Evolutionary conservation across 345 rosid genomes (phyloP).

Genomic region (Euphorbia peplus): DNA sequence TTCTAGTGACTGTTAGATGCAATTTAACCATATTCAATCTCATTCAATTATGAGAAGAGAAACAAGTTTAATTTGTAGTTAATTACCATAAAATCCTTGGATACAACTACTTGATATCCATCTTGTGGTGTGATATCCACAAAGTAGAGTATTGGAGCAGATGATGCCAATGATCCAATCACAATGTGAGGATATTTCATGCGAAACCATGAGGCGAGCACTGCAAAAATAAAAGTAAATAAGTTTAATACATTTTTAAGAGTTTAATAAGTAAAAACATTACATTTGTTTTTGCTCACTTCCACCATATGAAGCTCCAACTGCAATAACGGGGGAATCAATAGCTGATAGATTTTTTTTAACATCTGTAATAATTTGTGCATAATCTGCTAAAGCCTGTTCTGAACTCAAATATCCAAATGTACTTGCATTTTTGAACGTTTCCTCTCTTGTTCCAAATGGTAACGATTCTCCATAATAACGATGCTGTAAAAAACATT

Average conservation of each 20-base stretch:
- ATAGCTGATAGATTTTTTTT: background rate
- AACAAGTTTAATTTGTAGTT: background rate
- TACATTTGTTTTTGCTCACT: background rate
- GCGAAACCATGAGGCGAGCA: constrained; percentile 4
- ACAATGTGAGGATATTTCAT: constrained; percentile 38
- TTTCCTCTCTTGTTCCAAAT: background rate
- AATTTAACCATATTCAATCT: no score
- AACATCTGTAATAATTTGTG: background rate
- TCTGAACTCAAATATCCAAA: constrained; percentile 10
- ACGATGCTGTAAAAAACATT: constrained; percentile 5
- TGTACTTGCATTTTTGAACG: constrained; percentile 1
- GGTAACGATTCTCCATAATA: constrained; percentile 12
- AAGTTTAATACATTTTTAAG: no score
- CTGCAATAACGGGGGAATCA: constrained; percentile 6
- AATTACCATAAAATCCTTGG: constrained; percentile 29
- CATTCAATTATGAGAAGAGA: background rate
- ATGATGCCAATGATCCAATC: constrained; percentile 37
- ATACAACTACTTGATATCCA: constrained; percentile 19
- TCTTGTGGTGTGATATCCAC: constrained; percentile 22
- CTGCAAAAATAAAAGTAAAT: constrained; percentile 1
- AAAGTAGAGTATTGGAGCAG: constrained; percentile 38
- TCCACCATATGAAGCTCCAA: constrained; percentile 13
- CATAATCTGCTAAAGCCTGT: constrained; percentile 14
- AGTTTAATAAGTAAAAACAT: no score
- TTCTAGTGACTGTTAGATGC: no score